phyloP scores from a whole-genome alignment of 2,329 filamentous ascomycete species.

The Fusarium agapanthi region DNA sequence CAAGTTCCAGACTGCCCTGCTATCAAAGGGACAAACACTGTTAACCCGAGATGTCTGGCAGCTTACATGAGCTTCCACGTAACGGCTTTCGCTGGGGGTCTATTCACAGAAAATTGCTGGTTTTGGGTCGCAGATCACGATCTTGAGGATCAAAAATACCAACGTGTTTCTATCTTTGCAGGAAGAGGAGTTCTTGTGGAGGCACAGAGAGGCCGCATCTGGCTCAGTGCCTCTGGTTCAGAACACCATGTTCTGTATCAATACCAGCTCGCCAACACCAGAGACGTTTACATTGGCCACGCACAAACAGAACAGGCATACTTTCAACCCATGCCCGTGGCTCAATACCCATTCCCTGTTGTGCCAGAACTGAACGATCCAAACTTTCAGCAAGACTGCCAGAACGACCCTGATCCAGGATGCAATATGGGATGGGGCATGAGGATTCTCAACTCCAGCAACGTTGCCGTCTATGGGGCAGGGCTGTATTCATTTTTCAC shows the following conservation, averaged over 20 bases:
- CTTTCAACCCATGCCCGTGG: slow-evolving; percentile 71
- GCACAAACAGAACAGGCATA: slow-evolving; percentile 78
- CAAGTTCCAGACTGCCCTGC: slow-evolving; percentile 74
- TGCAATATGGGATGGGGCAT: slow-evolving; percentile 73
- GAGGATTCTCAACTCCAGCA: slow-evolving; percentile 64
- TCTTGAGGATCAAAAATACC: slow-evolving; percentile 58
- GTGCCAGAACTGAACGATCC: slow-evolving; percentile 47
- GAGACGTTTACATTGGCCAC: slow-evolving; percentile 69
- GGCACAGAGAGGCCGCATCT: slow-evolving; percentile 51
- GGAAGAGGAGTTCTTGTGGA: slow-evolving; percentile 62
- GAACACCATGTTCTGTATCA: slow-evolving; percentile 76
- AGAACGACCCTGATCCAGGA: slow-evolving; percentile 55
- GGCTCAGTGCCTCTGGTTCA: slow-evolving; percentile 71
- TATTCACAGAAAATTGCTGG: slow-evolving; percentile 57
- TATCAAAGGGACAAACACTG: slow-evolving; percentile 43
- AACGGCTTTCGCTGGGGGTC: slow-evolving; percentile 48
- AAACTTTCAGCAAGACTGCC: slow-evolving; percentile 34
- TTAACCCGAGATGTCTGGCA: slow-evolving; percentile 50
- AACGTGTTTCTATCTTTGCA: slow-evolving; percentile 61
- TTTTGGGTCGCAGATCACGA: slow-evolving; percentile 63
- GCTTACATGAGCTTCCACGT: slow-evolving; percentile 56
- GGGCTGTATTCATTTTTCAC: slow-evolving; percentile 76
- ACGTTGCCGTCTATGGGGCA: slow-evolving; percentile 68
- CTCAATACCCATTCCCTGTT: slow-evolving; percentile 64
- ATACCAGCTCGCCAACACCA: slow-evolving; percentile 70